Conservation (phyloP, 2,329 filamentous ascomycete genomes). For the Ophiocordyceps australis region DNA sequence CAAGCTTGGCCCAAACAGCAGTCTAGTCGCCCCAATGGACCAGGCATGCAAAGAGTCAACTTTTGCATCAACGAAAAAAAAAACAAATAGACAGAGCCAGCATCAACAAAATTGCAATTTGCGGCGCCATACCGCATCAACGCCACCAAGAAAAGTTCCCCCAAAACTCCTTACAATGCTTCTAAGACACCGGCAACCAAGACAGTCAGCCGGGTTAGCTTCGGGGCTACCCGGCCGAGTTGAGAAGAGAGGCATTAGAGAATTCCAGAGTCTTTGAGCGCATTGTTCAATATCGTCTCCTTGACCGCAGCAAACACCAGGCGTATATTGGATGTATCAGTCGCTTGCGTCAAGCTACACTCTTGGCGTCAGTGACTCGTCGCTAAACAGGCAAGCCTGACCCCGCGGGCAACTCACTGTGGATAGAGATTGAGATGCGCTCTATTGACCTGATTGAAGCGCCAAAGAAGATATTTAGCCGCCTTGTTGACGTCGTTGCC, state of each 20-base stretch:
- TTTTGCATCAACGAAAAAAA: too few species aligned
- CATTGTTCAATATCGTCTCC: constrained; percentile 96
- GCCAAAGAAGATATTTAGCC: constrained; percentile 93
- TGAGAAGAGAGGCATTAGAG: constrained; percentile 48
- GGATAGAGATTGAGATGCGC: constrained; percentile 94
- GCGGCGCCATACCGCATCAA: constrained; percentile 1
- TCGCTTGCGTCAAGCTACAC: constrained; percentile 91
- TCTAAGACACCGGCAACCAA: constrained; percentile 7
- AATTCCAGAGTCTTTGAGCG: constrained; percentile 93
- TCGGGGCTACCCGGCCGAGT: too few species aligned
- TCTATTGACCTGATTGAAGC: constrained; percentile 96
- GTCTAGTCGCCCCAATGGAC: too few species aligned
- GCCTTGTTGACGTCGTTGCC: constrained; percentile 97
- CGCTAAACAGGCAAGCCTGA: background rate
- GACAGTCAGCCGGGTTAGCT: too few species aligned
- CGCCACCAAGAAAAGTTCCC: constrained; percentile 1
- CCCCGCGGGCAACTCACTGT: constrained; percentile 45
- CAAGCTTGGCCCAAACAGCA: too few species aligned
- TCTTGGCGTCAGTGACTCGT: background rate
- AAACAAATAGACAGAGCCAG: too few species aligned
- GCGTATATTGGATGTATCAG: constrained; percentile 94
- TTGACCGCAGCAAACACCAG: constrained; percentile 97
- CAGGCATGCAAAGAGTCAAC: too few species aligned
- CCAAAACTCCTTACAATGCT: constrained; percentile 5
- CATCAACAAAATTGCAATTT: background rate